Evolutionary conservation across 768 basidiomycete genomes (phyloP), one percentile per base, ranked within the genome.

Genomic region (Lentinula sp.): DNA sequence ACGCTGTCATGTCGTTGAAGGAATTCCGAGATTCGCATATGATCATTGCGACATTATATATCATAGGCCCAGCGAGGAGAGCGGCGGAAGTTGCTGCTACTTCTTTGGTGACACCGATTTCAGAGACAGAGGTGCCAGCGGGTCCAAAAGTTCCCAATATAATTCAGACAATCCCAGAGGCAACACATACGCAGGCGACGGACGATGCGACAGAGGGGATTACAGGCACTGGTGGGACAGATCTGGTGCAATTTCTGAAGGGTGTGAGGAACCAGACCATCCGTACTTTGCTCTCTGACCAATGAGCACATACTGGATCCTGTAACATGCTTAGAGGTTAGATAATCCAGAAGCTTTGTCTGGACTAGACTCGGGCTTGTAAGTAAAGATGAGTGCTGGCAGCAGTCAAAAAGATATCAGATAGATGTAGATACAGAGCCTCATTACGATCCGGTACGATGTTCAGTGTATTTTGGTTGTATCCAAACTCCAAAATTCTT

Each of bases 211-310:
- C 37, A 67, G 71, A 63, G 68, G 69, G 60, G 78, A 43, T 87
- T 62, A 85, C 81, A 64, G 93, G 93, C 0, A 93, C 91, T 0
- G 92, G 92, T 8, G 92, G 92, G 1, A 92, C 91, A 0, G 81
- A 86, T 53, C 72, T 94, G 49, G 84, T 88, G n/a, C 80, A 76
- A 41, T 94, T 94, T 67, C 71, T 94, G 65, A 92, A 86, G 70
- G 80, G 80, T 23, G 84, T 88, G 15, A 79, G 91, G 67, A 84
- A 88, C 65, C 81, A 85, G 60, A 93, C 91, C 7, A 75, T 76
- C 7, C 78, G 77, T 35, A 78, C 84, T 42, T n/a, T 43, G 55
- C 32, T 39, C 15, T 23, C 42, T 6, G 42, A 48, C 12, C 9
- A 48, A 48, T 28, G 28, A 28, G 46, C 9, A 23, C 13, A 39